A percentile compares a stretch with the other conserved stretches of the same genome.
Evolutionary conservation across 2,329 filamentous ascomycete species (phyloP).

Genomic region (Epichloe sibirici): DNA sequence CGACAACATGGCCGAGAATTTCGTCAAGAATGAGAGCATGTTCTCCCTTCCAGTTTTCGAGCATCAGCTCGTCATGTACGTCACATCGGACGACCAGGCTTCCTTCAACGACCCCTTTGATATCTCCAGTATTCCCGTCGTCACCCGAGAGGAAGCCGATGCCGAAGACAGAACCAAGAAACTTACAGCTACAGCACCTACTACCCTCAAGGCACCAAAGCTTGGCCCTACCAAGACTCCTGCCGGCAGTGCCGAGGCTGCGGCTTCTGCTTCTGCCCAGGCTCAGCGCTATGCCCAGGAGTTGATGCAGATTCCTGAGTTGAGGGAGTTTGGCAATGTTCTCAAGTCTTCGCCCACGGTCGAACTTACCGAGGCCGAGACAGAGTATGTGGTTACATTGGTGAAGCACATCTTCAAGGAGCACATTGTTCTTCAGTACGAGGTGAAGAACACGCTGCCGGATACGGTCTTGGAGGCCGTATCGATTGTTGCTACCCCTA

Average conservation of each 20-base stretch:
- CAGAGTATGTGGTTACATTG: conserved; percentile 87
- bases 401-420: conserved; percentile 98
- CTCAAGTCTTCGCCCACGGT: conserved; percentile 82
- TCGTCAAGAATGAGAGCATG: conserved; percentile 94
- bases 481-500: conserved; percentile 66
- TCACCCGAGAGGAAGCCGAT: conserved; percentile 89
- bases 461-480: conserved; percentile 86
- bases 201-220: conserved; percentile 87
- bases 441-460: conserved; percentile 93
- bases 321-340: conserved; percentile 77
- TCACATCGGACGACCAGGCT: conserved; percentile 80
- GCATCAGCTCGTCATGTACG: conserved; percentile 95
- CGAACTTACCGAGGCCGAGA: conserved; percentile 92
- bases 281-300: conserved; percentile 85
- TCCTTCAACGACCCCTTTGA: conserved; percentile 83
- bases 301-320: conserved; percentile 77
- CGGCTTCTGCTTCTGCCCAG: conserved; percentile 62
- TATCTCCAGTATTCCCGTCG: conserved; percentile 78
- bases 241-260: conserved; percentile 57
- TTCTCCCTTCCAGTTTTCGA: conserved; percentile 91
- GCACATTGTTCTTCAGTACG: conserved; percentile 89
- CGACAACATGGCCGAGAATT: conserved; percentile 71
- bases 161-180: conserved; percentile 96
- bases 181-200: conserved; percentile 82
- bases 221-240: conserved; percentile 63